Evolutionary conservation across 441 rosid genomes (phyloP).

Genomic region (Kokia cookei): DNA sequence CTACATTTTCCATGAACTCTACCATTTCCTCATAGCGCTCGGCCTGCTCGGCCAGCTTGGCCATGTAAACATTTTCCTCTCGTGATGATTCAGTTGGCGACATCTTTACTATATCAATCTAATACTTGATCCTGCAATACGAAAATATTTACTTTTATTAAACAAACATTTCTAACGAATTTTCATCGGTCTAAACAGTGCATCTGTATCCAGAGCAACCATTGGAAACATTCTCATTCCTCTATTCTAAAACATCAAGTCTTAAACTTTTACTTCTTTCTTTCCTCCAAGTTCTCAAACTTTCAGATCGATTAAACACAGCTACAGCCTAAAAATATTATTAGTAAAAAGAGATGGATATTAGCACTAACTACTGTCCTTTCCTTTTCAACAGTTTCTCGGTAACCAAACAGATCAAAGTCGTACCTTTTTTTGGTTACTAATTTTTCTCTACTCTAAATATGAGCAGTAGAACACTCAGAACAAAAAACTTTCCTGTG

Average conservation of each 20-base stretch:
- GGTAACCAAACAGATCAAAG: slow-evolving; percentile 7
- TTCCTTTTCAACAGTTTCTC: not conserved
- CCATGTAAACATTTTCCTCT: slow-evolving; percentile 43
- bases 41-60: slow-evolving; percentile 74
- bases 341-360: not conserved
- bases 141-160: not conserved
- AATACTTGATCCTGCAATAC: slow-evolving; percentile 10
- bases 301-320: not conserved
- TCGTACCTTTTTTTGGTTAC: not conserved
- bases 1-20: slow-evolving; percentile 93
- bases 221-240: not conserved
- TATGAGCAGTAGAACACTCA: not conserved
- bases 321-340: not conserved
- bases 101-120: slow-evolving; percentile 41
- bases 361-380: not conserved
- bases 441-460: not conserved
- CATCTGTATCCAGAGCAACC: not conserved
- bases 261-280: not conserved
- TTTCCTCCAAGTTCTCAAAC: not conserved
- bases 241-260: not conserved
- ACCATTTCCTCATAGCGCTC: slow-evolving; percentile 98
- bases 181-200: not conserved
- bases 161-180: not conserved
- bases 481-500: too few species aligned
- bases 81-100: slow-evolving; percentile 63